Evolutionary conservation across 208 protist genomes (phyloP), one percentile per base, ranked within the genome.

Genomic region (Wallacemonas collosoma): DNA sequence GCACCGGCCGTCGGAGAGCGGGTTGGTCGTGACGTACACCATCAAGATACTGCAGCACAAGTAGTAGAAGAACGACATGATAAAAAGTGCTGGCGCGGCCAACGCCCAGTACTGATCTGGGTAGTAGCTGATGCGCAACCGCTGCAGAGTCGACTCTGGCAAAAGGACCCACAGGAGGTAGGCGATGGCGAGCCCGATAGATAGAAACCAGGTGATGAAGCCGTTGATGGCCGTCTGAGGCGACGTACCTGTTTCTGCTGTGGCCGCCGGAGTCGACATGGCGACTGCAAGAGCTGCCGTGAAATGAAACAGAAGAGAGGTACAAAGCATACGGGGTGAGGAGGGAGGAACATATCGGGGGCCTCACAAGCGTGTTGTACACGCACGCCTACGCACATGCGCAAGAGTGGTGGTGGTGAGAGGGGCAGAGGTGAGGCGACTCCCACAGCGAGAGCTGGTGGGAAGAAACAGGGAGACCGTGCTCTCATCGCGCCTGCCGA

Each of bases 41-140:
- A 94, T 43, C 17, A 88, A 60, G 78, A 91, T 81, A 26, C 76
- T 87, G 11, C 76, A 81, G 2, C 76, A 82, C 5, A 93, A 77
- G 71, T 94, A 94, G 56, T 93, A 94, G 67, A 87, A 71, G 50
- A 89, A 71, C 39, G 89, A 76, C 82, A 96, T 94, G 40, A 91
- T 81, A 15, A 97, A 54, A 0, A 93, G 82, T 17, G 91, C 83
- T 7, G 94, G 94, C 5, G 90, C 45, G 44, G 91, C 91, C 2
- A 93, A 74, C 7, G 94, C 94, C 94, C 94, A 98, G 82, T 98
- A 98, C 68, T 86, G 82, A 71, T 97, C 90, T 0, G 94, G 94
- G 72, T 97, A 95, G 79, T 98, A 97, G 40, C 76, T 93, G 17
- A 95, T 72, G 60, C 92, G 84, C 44, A 90, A 67, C 51, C 43